Evolutionary conservation across 2,329 filamentous ascomycete genomes (phyloP), one percentile per base, ranked within the genome.

Genomic region (Monilinia fructicola): DNA sequence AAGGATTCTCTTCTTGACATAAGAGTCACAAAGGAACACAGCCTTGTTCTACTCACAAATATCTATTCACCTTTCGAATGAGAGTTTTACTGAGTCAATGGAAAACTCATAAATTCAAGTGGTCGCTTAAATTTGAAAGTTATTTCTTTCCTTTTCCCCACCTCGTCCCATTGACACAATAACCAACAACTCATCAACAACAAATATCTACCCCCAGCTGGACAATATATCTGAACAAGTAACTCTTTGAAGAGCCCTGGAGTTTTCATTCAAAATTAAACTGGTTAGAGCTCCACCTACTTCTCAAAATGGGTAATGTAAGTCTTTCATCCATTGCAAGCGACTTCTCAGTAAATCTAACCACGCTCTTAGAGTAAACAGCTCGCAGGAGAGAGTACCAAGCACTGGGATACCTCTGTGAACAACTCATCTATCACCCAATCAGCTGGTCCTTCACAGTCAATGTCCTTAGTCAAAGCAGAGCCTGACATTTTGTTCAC

Each of bases 401-500:
- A 50, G 58, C 28, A 18, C 7, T 40, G 44, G 44, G 9, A 38
- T 1, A 23, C 1, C 16, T 38, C 16, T 12, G 44, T 21, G 7
- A 31, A 4, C 2, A 38, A 26, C 4, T 3, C 2, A 18, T 6
- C 14, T 14, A 10, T 28, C n/a, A 38, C n/a, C 12, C 4, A 18
- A 38, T 50, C 44, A 3, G 44, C 44, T 35, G 14, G 16, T 35
- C 44, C 38, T 26, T 50, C 58, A 2, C 50, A 50, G 58, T 26
- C 58, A 50, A 38, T 14, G 46, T n/a, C 31, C 23, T 50, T 60
- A 31, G 38, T 50, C 31, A 60, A 42, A 12, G 23, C 50, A n/a
- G 9, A 52, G 21, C 54, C 64, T n/a, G 64, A 60, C 2, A n/a
- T 53, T 4, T 40, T 65, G 21, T 42, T 65, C 11, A 53, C 31